A percentile compares a stretch with the other conserved stretches of the same genome.
Conservation (phyloP, 768 basidiomycete species). For the Cubamyces sp. region DNA sequence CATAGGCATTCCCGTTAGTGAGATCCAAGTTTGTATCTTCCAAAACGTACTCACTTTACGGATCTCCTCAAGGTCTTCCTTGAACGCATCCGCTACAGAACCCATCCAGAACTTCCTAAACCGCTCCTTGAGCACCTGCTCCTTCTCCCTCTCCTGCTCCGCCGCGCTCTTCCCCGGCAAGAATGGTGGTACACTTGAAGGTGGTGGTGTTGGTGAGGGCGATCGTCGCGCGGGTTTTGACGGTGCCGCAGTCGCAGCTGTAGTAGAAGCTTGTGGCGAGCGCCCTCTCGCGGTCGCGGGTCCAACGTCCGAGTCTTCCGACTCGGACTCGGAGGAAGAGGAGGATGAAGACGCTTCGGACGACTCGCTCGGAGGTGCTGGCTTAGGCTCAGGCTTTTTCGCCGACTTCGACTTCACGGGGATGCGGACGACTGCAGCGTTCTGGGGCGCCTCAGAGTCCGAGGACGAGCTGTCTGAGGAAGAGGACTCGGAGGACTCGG, state of each 20-base stretch:
- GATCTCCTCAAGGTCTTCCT: slow-evolving; percentile 81
- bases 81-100: slow-evolving; percentile 79
- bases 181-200: slow-evolving; percentile 57
- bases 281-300: slow-evolving; percentile 11
- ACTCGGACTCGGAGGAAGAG: slow-evolving; percentile 27
- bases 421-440: slow-evolving; percentile 20
- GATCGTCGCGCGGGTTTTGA: slow-evolving; percentile 27
- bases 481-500: slow-evolving; percentile 34
- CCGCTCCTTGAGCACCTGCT: slow-evolving; percentile 60
- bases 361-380: slow-evolving; percentile 15
- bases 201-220: slow-evolving; percentile 39
- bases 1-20: background rate
- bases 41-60: slow-evolving; percentile 59
- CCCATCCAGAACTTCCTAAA: slow-evolving; percentile 91
- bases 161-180: slow-evolving; percentile 41
- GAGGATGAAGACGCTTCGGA: slow-evolving; percentile 17
- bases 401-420: background rate
- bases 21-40: slow-evolving; percentile 35
- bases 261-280: background rate
- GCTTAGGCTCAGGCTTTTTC: slow-evolving; percentile 9
- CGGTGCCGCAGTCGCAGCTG: slow-evolving; percentile 5
- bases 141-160: slow-evolving; percentile 43
- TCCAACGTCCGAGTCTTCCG: slow-evolving; percentile 22
- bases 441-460: slow-evolving; percentile 25
- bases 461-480: slow-evolving; percentile 30